Evolutionary conservation across 768 basidiomycete genomes (phyloP), one percentile per base, ranked within the genome.

Genomic region (Phaffia tasmanica): DNA sequence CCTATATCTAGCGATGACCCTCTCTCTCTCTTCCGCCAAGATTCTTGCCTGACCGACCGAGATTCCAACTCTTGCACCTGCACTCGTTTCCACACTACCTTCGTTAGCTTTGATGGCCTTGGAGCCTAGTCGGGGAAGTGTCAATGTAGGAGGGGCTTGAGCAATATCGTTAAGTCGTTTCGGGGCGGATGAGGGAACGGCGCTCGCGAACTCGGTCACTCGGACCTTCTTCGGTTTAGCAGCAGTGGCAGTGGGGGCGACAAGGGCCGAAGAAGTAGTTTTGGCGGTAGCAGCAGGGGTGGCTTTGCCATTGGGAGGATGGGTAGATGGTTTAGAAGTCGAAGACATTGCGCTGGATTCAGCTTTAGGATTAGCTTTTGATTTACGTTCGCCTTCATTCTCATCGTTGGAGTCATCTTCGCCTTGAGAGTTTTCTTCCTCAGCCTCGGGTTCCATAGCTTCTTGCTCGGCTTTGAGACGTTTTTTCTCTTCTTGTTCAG

Each of bases 21-120:
- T 58, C 58, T 69, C 67, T 42, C 67, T 63, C 67, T 69, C 67
- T 54, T 69, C 67, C 62, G 58, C 62, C 55, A 69, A 30, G n/a
- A 69, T 69, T n/a, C 67, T 57, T 58, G 58, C 57, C 50, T 69
- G 67, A 16, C 62, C 67, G 47, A 63, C 25, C 53, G 57, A 58
- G 47, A 63, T 27, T 9, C 67, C 62, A 46, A 69, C 48, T 58
- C 29, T 59, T n/a, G 56, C 54, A 23, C 55, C 55, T 21, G 59
- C 57, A 42, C 55, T 59, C 30, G 46, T 25, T 30, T 56, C 49
- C 23, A 35, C 58, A 9, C 46, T 54, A 19, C 25, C 49, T 18
- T 50, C 16, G 25, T 69, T 69, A 50, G 62, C 42, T 53, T 59
- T 59, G 64, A 60, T 65, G 7, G 58, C 58, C 25, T 65, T 65